Base-by-base conservation (phyloP, 2,329 filamentous ascomycete genomes). In the Colletotrichum ledebouriae region DNA sequence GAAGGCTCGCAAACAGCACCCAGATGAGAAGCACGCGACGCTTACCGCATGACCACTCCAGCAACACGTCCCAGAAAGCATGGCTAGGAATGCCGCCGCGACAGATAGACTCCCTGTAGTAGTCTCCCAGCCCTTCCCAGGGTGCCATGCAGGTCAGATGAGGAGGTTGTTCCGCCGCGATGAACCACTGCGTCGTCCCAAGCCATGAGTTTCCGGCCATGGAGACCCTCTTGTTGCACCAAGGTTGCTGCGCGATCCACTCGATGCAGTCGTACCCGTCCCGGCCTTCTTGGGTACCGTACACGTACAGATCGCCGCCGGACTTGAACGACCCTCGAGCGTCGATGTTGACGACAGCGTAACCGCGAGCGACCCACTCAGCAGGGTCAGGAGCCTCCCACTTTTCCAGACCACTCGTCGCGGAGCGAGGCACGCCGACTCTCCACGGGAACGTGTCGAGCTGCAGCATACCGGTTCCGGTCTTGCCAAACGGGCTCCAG, bases 401-500 rank as follows among this genome's bases (percentile, higher is more conserved):
- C 60, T 75, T 76, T 56, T 76, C 73, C 12, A 73, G 63, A 1
- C 69, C 70, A 13, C 64, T 70, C 4, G 71, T 46, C 12, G 65
- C 63, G 22, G 57, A 59, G 49, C 71, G 69, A 6, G 74, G 73
- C 3, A 83, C 76, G 13, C 81, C 79, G 61, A 77, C 78, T 39
- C 79, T 76, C 77, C 77, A 79, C 6, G 75, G 73, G 1, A 74
- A 76, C 72, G 79, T 81, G 15, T 67, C 75, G 5, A 81, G 73
- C 75, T 80, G 80, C 25, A 75, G 73, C 7, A 81, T 69, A 2
- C 76, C 77, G 10, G 75, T 78, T 59, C 78, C 81, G 63, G 82
- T 80, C 72, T 85, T 85, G n/a, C 83, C 83, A 64, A 80, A 85
- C 7, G 77, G 78, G 7, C 76, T 78, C 80, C 81, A 85, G 50